Conservation (phyloP, 805 yeast genomes). For the Nematodospora valgi region DNA sequence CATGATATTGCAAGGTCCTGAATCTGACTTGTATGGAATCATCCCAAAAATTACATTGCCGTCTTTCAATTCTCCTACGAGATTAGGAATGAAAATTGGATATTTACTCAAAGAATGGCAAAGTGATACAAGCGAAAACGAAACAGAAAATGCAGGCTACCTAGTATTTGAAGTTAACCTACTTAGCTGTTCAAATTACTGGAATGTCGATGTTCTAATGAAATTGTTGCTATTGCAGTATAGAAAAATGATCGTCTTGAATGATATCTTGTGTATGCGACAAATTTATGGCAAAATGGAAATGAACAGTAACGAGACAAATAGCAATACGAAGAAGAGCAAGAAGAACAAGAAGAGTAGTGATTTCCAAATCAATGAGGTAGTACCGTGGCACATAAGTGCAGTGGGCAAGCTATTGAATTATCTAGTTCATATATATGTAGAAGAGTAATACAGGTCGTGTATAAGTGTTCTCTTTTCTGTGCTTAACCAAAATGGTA, state of each 20-base stretch:
- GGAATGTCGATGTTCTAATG: constrained; percentile 54
- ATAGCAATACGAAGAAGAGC: constrained; percentile 3
- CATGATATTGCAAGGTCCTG: constrained; percentile 42
- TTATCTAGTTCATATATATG: constrained; percentile 55
- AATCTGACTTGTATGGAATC: constrained; percentile 52
- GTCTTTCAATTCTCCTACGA: constrained; percentile 63
- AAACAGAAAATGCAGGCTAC: constrained; percentile 12
- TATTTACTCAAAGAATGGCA: constrained; percentile 48
- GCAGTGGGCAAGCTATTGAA: constrained; percentile 64
- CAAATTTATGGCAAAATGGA: constrained; percentile 16
- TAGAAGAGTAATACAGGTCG: constrained; percentile 26
- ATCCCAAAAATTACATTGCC: constrained; percentile 62
- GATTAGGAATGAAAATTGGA: constrained; percentile 70
- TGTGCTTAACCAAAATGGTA: too few relatives aligned
- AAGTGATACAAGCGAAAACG: not conserved
- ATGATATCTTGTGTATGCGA: constrained; percentile 34
- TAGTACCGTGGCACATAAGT: constrained; percentile 71
- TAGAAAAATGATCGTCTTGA: constrained; percentile 49
- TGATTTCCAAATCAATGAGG: constrained; percentile 19
- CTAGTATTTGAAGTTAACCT: constrained; percentile 60
- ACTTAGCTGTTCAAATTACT: constrained; percentile 69
- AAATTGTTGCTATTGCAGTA: constrained; percentile 57
- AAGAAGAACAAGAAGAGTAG: constrained; percentile 5
- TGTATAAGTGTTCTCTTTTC: too few relatives aligned
- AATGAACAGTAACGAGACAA: not conserved